Conservation (phyloP, 2,329 filamentous ascomycete species). For the Xylaria hypoxylon region DNA sequence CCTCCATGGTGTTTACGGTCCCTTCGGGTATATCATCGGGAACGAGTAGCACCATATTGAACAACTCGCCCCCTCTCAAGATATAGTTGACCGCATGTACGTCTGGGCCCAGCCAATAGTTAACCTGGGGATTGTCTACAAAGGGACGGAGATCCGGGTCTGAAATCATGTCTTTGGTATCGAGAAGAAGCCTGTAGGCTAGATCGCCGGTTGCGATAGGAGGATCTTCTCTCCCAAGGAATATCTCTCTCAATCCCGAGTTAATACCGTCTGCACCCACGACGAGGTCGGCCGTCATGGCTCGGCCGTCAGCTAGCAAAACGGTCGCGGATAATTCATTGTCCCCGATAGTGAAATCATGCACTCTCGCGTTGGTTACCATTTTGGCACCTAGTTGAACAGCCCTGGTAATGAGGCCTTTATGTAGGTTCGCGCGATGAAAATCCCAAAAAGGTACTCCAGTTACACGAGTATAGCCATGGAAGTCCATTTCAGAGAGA, state of each 20-base stretch:
- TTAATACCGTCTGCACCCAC: conserved; percentile 62
- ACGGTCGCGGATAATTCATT: conserved; percentile 54
- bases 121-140: conserved; percentile 61
- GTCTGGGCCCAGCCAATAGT: conserved; percentile 64
- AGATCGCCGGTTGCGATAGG: conserved; percentile 63
- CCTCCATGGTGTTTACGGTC: conserved; percentile 53
- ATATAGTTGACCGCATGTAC: conserved; percentile 66
- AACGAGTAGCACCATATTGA: conserved; percentile 64
- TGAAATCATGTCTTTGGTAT: conserved; percentile 58
- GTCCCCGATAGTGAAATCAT: conserved; percentile 53
- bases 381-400: conserved; percentile 60
- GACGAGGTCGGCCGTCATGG: conserved; percentile 57
- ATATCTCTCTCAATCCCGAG: conserved; percentile 57
- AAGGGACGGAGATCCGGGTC: conserved; percentile 60
- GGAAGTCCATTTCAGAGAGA: conserved; percentile 62
- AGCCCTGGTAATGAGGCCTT: conserved; percentile 59
- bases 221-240: conserved; percentile 59
- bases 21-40: conserved; percentile 61
- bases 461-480: conserved; percentile 51
- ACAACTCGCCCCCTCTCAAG: conserved; percentile 59
- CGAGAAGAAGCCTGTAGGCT: conserved; percentile 61
- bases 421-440: conserved; percentile 65
- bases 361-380: conserved; percentile 58
- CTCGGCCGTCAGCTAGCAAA: conserved; percentile 53
- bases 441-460: conserved; percentile 65